Percentiles rank a stretch among this genome's conserved stretches.
These are phyloP conservation scores for Brettanomyces nanus DNA, from an alignment of 805 yeast genomes.

Conservation along the genomic window DNA sequence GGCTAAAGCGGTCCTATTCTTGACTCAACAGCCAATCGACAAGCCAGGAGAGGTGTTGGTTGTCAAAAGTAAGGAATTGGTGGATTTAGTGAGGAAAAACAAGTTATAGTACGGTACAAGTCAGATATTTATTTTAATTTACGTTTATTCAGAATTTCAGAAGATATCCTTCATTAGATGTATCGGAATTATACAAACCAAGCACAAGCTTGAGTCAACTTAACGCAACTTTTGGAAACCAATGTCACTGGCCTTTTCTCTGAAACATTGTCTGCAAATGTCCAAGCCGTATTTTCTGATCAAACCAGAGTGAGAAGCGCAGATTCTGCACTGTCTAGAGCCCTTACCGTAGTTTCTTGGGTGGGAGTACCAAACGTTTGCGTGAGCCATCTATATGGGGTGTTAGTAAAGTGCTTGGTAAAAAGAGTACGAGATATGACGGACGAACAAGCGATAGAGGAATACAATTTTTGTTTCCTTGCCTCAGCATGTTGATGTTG, in stretches of 20 bases:
- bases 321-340: conserved; percentile 99
- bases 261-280: conserved; percentile 99
- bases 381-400: conserved; percentile 91
- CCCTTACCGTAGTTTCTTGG: conserved; percentile 99
- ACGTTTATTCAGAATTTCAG: not conserved
- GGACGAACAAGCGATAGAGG: too few relatives aligned
- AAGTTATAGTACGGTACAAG: not conserved
- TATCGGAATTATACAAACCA: conserved; percentile 7
- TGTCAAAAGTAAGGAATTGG: conserved; percentile 15
- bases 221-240: conserved; percentile 99
- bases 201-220: conserved; percentile 19
- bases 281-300: conserved; percentile 99
- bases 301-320: conserved; percentile 97
- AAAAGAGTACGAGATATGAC: too few relatives aligned
- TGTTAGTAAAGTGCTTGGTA: conserved; percentile 7
- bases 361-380: conserved; percentile 99
- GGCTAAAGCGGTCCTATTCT: conserved; percentile 38
- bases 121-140: not conserved
- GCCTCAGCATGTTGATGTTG: too few relatives aligned
- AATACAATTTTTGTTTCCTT: too few relatives aligned
- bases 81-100: conserved; percentile 11
- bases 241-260: conserved; percentile 98
- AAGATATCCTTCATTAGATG: conserved; percentile 5
- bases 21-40: conserved; percentile 16
- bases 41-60: conserved; percentile 19